A percentile compares a stretch with the other conserved stretches of the same genome.
Conservation (phyloP, 352 stramenopile species). For the Globisporangium splendens region DNA sequence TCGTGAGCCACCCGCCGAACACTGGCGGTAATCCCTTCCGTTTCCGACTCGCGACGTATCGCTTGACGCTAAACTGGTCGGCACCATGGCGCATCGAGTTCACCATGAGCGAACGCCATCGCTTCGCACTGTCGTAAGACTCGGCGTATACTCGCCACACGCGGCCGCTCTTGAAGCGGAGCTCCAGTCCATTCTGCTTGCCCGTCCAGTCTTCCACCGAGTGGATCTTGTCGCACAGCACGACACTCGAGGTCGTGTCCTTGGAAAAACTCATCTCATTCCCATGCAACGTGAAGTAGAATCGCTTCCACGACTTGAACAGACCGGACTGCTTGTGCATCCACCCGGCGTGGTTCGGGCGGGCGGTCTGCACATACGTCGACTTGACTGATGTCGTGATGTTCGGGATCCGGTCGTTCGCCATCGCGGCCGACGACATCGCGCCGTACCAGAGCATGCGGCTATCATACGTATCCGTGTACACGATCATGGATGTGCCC, state of each 20-base stretch:
- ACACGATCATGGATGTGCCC: slow-evolving; percentile 64
- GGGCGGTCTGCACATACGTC: slow-evolving; percentile 67
- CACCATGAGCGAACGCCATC: slow-evolving; percentile 65
- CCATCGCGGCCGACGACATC: slow-evolving; percentile 53
- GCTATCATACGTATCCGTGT: slow-evolving; percentile 77
- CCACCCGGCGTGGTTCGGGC: slow-evolving; percentile 77
- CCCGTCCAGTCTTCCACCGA: slow-evolving; percentile 67
- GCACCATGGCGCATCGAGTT: slow-evolving; percentile 40
- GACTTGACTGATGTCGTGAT: slow-evolving; percentile 53
- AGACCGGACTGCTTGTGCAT: slow-evolving; percentile 71
- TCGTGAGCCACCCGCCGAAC: slow-evolving; percentile 80
- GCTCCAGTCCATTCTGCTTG: slow-evolving; percentile 63
- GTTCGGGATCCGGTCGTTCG: slow-evolving; percentile 35
- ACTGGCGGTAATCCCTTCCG: slow-evolving; percentile 65
- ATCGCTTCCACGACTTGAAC: slow-evolving; percentile 79
- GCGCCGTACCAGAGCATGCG: slow-evolving; percentile 81
- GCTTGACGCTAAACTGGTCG: slow-evolving; percentile 61
- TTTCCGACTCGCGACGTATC: slow-evolving; percentile 60
- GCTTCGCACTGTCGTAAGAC: slow-evolving; percentile 73
- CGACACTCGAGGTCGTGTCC: slow-evolving; percentile 64
- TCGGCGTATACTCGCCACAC: slow-evolving; percentile 71
- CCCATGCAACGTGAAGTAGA: slow-evolving; percentile 81
- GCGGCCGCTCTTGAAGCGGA: slow-evolving; percentile 61
- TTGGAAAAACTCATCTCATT: slow-evolving; percentile 66
- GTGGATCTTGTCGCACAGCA: slow-evolving; percentile 54